Base-by-base conservation (phyloP, 2,329 filamentous ascomycete species). In the Paraphaeosphaeria sporulosa region DNA sequence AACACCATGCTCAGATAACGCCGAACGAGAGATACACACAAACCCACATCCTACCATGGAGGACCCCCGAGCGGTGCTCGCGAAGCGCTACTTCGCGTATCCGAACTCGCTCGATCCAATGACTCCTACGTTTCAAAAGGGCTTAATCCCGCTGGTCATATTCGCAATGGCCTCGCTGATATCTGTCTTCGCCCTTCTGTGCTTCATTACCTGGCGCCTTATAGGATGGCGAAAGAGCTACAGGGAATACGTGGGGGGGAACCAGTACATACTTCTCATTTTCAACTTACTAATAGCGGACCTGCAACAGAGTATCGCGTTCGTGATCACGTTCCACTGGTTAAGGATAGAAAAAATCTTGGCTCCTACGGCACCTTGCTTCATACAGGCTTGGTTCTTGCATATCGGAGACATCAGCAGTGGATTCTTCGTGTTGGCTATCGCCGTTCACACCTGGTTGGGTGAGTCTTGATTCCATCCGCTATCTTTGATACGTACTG, bases 191-290 rank as follows among this genome's bases (percentile, higher is more conserved):
- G 57, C 63, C 2, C 74, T 85, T 5, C 76, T 85, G 6, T 60
- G 61, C 12, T 84, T 84, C 71, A 81, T 85, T 61, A 84, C 83
- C 10, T 81, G 83, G 62, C 81, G 83, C 25, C 71, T 85, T n/a
- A 66, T 85, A 34, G 81, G 81, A 61, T 85, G 83, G 83, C 76
- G 80, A 49, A 77, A 75, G 56, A 79, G 79, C 60, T 83, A 84
- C 65, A 70, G 76, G 42, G 75, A 81, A 62, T 82, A 83, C 60
- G 82, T 85, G 55, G 82, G 83, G 60, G 82, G 84, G 71, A 85
- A 85, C 64, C 83, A 85, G 72, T 85, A 83, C 57, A 75, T 85
- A n/a, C 71, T 85, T 42, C 78, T 85, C 25, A 84, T 85, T 53
- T 85, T 83, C 71, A 85, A 85, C 58, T 77, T 86, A 15, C 72